Conservation (phyloP, 179 eudicot genomes). For the Corrigiola litoralis region DNA sequence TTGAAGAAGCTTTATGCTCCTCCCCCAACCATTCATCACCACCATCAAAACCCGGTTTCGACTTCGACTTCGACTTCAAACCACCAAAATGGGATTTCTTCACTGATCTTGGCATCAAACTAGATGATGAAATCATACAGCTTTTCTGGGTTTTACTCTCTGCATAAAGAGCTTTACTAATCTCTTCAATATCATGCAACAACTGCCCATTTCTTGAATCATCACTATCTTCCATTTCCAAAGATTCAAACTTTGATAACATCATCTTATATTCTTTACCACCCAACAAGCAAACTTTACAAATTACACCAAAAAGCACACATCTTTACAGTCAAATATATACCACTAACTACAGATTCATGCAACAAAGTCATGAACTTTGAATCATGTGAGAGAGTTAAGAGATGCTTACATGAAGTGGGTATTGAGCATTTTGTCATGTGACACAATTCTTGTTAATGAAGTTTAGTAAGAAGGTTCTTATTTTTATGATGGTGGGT, state of each 20-base stretch:
- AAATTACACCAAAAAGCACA: conserved; percentile 3
- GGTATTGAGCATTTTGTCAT: conserved; percentile 1
- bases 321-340: conserved; percentile 7
- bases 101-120: conserved; percentile 32
- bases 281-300: conserved; percentile 3
- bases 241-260: conserved; percentile 34
- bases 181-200: conserved; percentile 63
- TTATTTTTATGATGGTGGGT: too few species aligned
- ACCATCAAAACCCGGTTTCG: conserved; percentile 24
- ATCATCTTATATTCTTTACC: conserved; percentile 27
- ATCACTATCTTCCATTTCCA: conserved; percentile 33
- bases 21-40: conserved; percentile 36
- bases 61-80: conserved; percentile 30
- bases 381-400: neutral
- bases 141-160: conserved; percentile 32
- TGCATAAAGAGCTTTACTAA: conserved; percentile 59
- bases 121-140: conserved; percentile 35
- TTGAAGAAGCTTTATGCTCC: conserved; percentile 48
- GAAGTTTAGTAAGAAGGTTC: conserved; percentile 6
- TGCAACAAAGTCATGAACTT: neutral
- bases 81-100: conserved; percentile 31
- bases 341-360: neutral
- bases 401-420: conserved; percentile 28
- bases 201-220: conserved; percentile 46
- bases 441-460: neutral